These are phyloP conservation scores for Rhodotorula paludigena DNA, from an alignment of 768 basidiomycete species.

Conservation along the genomic window DNA sequence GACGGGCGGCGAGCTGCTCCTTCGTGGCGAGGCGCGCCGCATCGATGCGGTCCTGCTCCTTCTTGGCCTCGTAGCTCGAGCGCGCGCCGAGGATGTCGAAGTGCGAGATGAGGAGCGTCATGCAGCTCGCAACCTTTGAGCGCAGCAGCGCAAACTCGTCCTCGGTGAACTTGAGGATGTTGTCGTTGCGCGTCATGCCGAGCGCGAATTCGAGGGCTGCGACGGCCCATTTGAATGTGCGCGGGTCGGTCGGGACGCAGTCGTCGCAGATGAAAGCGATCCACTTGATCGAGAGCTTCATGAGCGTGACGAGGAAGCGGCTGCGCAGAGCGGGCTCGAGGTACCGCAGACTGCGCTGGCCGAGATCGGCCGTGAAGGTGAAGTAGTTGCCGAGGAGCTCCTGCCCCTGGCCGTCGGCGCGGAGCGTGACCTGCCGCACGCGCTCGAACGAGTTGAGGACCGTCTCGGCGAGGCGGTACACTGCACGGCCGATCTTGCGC, in stretches of 20 bases:
- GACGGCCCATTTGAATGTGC: conserved; percentile 97
- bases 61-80: conserved; percentile 76
- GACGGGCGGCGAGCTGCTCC: conserved; percentile 35
- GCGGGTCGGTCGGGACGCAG: conserved; percentile 89
- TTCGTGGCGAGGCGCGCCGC: conserved; percentile 48
- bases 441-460: conserved; percentile 88
- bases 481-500: conserved; percentile 81
- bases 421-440: conserved; percentile 62
- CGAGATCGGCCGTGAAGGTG: conserved; percentile 91
- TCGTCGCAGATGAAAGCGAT: conserved; percentile 97
- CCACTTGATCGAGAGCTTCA: conserved; percentile 92
- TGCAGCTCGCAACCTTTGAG: conserved; percentile 87
- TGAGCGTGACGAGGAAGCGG: conserved; percentile 75
- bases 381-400: conserved; percentile 93
- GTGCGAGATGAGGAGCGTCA: conserved; percentile 92
- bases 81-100: conserved; percentile 97
- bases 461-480: conserved; percentile 82
- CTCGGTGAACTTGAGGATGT: conserved; percentile 79
- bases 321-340: conserved; percentile 67
- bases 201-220: conserved; percentile 89
- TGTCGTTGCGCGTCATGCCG: conserved; percentile 76
- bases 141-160: conserved; percentile 86
- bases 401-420: conserved; percentile 59
- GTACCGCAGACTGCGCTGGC: conserved; percentile 77
- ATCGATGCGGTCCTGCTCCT: conserved; percentile 80